Percentiles rank a stretch among this genome's conserved stretches.
Evolutionary conservation across 2,329 filamentous ascomycete species (phyloP).

Genomic region (Xylaria digitata): DNA sequence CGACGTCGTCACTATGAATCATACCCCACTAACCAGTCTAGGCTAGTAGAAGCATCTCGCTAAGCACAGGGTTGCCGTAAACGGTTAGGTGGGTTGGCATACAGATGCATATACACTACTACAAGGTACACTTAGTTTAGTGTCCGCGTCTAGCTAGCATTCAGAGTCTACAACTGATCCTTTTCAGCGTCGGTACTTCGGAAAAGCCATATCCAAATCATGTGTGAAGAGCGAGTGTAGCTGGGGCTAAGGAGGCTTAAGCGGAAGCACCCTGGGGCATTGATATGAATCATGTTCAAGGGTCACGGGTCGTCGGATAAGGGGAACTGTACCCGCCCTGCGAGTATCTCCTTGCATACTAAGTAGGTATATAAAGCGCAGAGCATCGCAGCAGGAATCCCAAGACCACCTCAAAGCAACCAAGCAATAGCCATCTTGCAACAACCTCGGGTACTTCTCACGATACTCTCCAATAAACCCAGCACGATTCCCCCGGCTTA

Average conservation of each 20-base stretch:
- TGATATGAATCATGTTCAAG: slow-evolving; percentile 33
- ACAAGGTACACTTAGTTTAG: too few relatives aligned
- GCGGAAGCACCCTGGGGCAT: not conserved
- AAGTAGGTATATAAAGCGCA: slow-evolving; percentile 10
- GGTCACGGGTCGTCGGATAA: not conserved
- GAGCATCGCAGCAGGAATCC: not conserved
- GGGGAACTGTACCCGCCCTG: not conserved
- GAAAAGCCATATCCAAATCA: not conserved
- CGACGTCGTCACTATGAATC: slow-evolving; percentile 30
- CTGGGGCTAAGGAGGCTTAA: not conserved
- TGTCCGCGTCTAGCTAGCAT: too few relatives aligned
- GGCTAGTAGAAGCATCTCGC: not conserved
- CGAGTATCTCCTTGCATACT: not conserved
- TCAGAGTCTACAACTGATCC: too few relatives aligned
- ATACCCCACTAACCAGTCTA: slow-evolving; percentile 1
- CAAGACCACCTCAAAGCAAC: not conserved
- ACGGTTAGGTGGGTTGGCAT: not conserved
- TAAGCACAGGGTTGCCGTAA: not conserved
- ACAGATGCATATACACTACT: not conserved
- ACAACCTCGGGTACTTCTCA: not conserved
- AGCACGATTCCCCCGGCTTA: not conserved
- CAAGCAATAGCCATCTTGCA: not conserved
- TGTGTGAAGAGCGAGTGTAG: not conserved
- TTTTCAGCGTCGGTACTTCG: not conserved
- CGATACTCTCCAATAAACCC: not conserved